These are phyloP conservation scores for Microstroma glucosiphilum DNA, from an alignment of 1,284 basidiomycete species.

Conservation along the genomic window DNA sequence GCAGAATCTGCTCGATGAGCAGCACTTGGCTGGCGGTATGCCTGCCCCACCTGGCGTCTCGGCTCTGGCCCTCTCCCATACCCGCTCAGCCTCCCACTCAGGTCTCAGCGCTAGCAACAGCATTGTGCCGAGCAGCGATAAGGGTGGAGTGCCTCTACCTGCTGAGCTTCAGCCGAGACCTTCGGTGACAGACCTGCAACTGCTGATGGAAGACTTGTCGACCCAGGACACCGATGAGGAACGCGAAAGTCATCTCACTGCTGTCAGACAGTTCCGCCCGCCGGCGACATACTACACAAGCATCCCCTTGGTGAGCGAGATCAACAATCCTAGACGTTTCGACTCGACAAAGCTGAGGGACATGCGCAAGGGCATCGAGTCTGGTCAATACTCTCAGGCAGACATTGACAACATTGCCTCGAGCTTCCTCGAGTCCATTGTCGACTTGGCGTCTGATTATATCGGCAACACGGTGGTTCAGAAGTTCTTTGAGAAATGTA, in stretches of 20 bases:
- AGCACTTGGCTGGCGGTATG: background rate
- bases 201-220: conserved; percentile 87
- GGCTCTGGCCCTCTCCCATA: background rate
- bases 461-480: conserved; percentile 98
- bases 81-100: background rate
- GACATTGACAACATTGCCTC: conserved; percentile 83
- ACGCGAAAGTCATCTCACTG: conserved; percentile 19
- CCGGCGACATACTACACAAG: conserved; percentile 50
- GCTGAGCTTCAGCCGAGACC: conserved; percentile 50
- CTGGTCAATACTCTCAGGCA: conserved; percentile 70
- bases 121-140: conserved; percentile 49
- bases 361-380: conserved; percentile 79
- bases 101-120: conserved; percentile 38
- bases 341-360: conserved; percentile 85
- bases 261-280: conserved; percentile 65
- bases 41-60: background rate
- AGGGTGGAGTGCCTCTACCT: conserved; percentile 48
- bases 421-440: conserved; percentile 72
- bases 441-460: conserved; percentile 96
- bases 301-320: conserved; percentile 42
- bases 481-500: conserved; percentile 89
- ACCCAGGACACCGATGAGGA: conserved; percentile 57
- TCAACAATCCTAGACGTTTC: conserved; percentile 56
- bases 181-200: conserved; percentile 64
- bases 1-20: background rate